phyloP scores from a whole-genome alignment of 2,329 filamentous ascomycete species.

The Cordyceps cicadae region DNA sequence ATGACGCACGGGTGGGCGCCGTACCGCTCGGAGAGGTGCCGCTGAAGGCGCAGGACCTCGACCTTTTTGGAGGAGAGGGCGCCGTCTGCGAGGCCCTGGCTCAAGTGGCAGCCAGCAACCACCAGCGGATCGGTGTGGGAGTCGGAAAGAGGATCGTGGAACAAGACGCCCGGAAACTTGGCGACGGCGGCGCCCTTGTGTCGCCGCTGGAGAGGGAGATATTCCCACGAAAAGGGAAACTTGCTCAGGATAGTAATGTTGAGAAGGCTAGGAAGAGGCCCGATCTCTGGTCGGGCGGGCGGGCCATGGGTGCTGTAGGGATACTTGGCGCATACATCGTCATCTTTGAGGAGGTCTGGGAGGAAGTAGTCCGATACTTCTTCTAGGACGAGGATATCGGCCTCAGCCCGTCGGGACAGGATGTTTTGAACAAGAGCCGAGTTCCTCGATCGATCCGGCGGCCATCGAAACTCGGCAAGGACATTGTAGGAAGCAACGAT shows the following conservation, averaged over 20 bases:
- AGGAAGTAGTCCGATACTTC: constrained; percentile 60
- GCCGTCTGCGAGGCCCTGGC: constrained; percentile 50
- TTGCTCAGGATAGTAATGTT: constrained; percentile 55
- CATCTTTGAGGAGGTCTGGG: constrained; percentile 40
- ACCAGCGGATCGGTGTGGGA: constrained; percentile 24
- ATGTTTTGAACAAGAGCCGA: constrained; percentile 36
- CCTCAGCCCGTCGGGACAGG: constrained; percentile 30
- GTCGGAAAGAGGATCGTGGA: constrained; percentile 31
- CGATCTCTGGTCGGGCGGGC: constrained; percentile 40
- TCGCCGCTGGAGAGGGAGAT: constrained; percentile 42
- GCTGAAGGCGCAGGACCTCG: constrained; percentile 44
- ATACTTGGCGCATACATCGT: constrained; percentile 39
- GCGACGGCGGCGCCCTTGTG: constrained; percentile 52
- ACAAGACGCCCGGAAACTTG: constrained; percentile 25
- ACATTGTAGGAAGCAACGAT: constrained; percentile 46
- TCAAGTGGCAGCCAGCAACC: constrained; percentile 53
- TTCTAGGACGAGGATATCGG: constrained; percentile 47
- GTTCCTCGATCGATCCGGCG: constrained; percentile 34
- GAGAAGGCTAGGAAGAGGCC: constrained; percentile 49
- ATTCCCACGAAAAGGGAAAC: constrained; percentile 46
- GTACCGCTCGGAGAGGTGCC: constrained; percentile 35
- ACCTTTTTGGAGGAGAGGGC: constrained; percentile 47
- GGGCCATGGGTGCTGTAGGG: constrained; percentile 50
- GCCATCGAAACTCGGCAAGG: constrained; percentile 41
- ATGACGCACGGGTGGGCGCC: constrained; percentile 43